Evolutionary conservation across 2,329 filamentous ascomycete species (phyloP), one percentile per base, ranked within the genome.

Genomic region (Scedosporium boydii): DNA sequence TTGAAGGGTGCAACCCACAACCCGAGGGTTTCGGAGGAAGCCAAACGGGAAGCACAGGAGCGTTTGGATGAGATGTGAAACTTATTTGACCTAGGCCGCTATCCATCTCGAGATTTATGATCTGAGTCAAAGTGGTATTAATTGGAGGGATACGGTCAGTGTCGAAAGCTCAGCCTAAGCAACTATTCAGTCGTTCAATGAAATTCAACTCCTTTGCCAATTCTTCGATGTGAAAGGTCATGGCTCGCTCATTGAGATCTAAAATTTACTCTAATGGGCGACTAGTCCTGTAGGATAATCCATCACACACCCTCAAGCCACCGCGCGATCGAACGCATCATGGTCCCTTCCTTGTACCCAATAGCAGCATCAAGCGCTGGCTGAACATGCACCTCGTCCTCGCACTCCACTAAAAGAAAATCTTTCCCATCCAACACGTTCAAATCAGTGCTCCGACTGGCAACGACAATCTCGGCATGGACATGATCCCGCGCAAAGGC

Each of bases 11-110:
- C 82, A 16, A 64, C 83, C 38, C 82, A 81, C 60, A 85, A 85
- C 69, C 81, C 81, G n/a, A 80, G 81, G 3, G 78, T 80, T 4
- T 82, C 81, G 0, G 77, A 82, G 0, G 81, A 83, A 70, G 80
- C 81, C 3, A 85, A 85, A 75, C 66, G 82, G 69, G 76, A 74
- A 6, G 82, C 80, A n/a, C 74, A 82, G 74, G 76, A 83, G 68
- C 75, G 78, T 48, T 75, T 84, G 16, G 70, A 81, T 51, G 66
- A 76, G 51, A 76, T 79, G 74, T 69, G n/a, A n/a, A 69, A 65
- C 58, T 38, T 14, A 12, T 14, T 38, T 38, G 34, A 3, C 34
- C 0, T 9, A 3, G 34, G 34, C 10, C 1, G 34, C 10, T 6
- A 10, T 38, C 10, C 2, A 4, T 38, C 10, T 38, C 9, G 1